phyloP scores from a whole-genome alignment of 805 yeast genomes.

The Metschnikowia hibisci region DNA sequence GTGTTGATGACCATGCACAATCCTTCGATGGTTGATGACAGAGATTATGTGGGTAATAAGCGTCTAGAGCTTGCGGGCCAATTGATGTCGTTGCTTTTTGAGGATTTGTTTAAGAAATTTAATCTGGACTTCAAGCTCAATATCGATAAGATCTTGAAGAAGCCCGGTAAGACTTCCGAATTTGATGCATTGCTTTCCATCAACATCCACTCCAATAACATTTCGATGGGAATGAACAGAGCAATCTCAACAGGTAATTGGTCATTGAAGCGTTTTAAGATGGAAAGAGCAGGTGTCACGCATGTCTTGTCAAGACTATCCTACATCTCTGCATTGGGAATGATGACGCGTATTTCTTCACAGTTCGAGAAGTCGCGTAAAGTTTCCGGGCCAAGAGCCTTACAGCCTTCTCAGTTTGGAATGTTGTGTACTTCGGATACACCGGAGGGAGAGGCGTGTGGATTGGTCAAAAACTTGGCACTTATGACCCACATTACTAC shows the following conservation, averaged over 20 bases:
- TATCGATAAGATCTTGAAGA: slow-evolving; percentile 88
- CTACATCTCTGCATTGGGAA: slow-evolving; percentile 92
- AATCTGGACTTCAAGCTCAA: slow-evolving; percentile 92
- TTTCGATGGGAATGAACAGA: slow-evolving; percentile 89
- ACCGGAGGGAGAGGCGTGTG: slow-evolving; percentile 99
- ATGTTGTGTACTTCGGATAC: slow-evolving; percentile 99
- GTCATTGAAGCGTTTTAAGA: slow-evolving; percentile 97
- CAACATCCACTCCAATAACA: slow-evolving; percentile 86
- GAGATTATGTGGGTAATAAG: slow-evolving; percentile 98
- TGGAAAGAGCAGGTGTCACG: slow-evolving; percentile 99
- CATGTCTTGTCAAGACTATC: slow-evolving; percentile 90
- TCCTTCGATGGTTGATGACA: slow-evolving; percentile 94
- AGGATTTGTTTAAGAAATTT: slow-evolving; percentile 95
- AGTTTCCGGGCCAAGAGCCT: slow-evolving; percentile 97
- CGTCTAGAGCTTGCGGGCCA: slow-evolving; percentile 97
- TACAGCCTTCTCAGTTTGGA: slow-evolving; percentile 98
- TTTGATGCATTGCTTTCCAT: slow-evolving; percentile 90
- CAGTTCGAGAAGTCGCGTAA: slow-evolving; percentile 97
- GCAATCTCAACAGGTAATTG: slow-evolving; percentile 99
- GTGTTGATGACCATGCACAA: slow-evolving; percentile 94
- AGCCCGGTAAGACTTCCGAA: slow-evolving; percentile 91
- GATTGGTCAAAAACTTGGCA: slow-evolving; percentile 93
- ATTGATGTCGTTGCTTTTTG: slow-evolving; percentile 88
- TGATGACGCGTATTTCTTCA: slow-evolving; percentile 99
- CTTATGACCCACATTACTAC: slow-evolving; percentile 98